Conservation (phyloP, 2,329 filamentous ascomycete genomes). For the Fonsecaea pugnacius region DNA sequence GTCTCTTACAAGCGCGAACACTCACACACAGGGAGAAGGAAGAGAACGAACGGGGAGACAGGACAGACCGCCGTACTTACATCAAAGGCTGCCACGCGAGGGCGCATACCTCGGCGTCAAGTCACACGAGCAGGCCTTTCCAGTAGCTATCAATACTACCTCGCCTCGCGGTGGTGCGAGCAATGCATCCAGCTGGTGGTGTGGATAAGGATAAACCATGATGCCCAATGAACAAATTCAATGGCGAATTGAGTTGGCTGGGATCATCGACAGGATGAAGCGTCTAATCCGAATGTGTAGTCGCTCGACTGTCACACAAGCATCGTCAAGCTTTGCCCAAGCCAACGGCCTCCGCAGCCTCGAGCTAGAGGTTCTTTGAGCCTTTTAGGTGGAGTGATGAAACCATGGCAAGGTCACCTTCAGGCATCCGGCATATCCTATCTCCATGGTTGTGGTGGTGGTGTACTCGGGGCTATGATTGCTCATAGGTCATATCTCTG, state of each 20-base stretch:
- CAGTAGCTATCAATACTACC: slow-evolving; percentile 14
- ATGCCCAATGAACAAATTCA: background rate
- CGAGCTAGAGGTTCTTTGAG: background rate
- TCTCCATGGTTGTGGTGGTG: background rate
- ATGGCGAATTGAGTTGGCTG: background rate
- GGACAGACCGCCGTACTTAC: background rate
- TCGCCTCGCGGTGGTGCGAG: slow-evolving; percentile 9
- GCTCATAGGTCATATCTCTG: background rate
- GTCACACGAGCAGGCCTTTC: background rate
- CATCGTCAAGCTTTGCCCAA: slow-evolving; percentile 19
- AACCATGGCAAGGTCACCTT: background rate
- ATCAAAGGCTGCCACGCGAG: slow-evolving; percentile 3
- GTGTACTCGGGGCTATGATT: background rate
- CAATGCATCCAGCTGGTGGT: background rate
- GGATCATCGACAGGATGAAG: background rate
- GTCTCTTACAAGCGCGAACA: background rate
- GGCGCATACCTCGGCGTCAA: slow-evolving; percentile 2
- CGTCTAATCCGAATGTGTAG: background rate
- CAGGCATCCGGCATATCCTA: slow-evolving; percentile 3
- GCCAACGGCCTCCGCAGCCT: background rate
- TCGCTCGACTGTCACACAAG: background rate
- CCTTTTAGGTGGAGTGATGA: background rate
- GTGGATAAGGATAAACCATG: background rate
- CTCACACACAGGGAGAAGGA: background rate
- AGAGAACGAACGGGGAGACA: background rate